Evolutionary conservation across 176 grass and related monocot species (phyloP).

Genomic region (Aegilops speltoides): DNA sequence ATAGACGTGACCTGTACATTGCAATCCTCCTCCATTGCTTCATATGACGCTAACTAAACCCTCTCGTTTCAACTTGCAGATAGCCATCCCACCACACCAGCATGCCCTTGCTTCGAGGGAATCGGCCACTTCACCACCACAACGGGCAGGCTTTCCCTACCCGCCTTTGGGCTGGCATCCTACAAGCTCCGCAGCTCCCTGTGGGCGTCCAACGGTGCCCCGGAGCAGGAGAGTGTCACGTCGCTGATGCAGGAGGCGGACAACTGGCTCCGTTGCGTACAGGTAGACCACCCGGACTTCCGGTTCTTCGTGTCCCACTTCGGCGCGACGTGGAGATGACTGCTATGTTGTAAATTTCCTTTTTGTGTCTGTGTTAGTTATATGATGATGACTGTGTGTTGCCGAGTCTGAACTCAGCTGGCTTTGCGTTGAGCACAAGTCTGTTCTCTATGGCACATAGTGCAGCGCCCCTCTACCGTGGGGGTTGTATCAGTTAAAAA

Average conservation of each 20-base stretch:
- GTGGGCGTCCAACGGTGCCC: conserved; percentile 53
- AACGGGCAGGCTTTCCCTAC: conserved; percentile 29
- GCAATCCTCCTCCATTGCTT: too few species aligned
- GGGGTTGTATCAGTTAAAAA: conserved; percentile 38
- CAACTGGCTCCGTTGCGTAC: conserved; percentile 55
- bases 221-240: conserved; percentile 35
- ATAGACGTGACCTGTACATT: background rate
- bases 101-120: conserved; percentile 40
- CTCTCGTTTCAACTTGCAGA: conserved; percentile 24
- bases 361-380: background rate
- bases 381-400: background rate
- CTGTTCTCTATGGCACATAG: background rate
- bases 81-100: conserved; percentile 20
- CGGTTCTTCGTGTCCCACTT: conserved; percentile 60
- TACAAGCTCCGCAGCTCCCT: conserved; percentile 71
- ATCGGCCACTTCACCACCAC: background rate
- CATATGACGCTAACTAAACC: too few species aligned
- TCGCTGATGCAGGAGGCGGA: conserved; percentile 69
- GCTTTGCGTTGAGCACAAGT: background rate
- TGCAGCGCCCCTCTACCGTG: conserved; percentile 10
- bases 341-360: conserved; percentile 43
- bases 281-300: conserved; percentile 84
- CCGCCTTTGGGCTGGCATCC: conserved; percentile 73
- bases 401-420: background rate
- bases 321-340: conserved; percentile 57